Conservation (phyloP, 108 stramenopile genomes). For the Schizochytrium sp. region DNA sequence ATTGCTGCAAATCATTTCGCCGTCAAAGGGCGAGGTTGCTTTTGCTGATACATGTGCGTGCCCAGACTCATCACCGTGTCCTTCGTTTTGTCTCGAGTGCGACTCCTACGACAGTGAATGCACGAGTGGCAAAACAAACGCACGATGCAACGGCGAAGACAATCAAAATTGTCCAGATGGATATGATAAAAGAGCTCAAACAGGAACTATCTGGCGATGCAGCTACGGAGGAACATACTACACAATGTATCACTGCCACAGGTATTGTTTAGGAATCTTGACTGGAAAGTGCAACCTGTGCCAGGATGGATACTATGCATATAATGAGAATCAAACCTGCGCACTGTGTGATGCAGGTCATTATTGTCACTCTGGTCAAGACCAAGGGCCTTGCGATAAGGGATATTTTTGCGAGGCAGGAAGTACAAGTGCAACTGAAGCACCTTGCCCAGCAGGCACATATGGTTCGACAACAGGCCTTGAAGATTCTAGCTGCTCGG, state of each 20-base stretch:
- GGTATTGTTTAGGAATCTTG: conserved; percentile 34
- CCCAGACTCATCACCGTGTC: conserved; percentile 49
- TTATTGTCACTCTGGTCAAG: neutral
- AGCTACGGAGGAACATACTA: neutral
- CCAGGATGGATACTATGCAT: conserved; percentile 48
- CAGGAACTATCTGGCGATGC: conserved; percentile 40
- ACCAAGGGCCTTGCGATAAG: conserved; percentile 7
- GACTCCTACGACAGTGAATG: conserved; percentile 61
- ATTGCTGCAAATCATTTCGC: too few relatives aligned
- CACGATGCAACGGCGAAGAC: conserved; percentile 46
- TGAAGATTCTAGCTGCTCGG: conserved; percentile 10
- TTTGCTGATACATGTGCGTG: conserved; percentile 60
- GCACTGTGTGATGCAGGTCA: conserved; percentile 23
- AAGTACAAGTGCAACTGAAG: neutral
- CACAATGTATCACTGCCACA: conserved; percentile 59
- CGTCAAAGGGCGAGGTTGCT: neutral
- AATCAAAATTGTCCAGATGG: conserved; percentile 38
- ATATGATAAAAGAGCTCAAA: conserved; percentile 47
- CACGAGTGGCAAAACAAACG: conserved; percentile 49
- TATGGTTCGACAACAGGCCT: conserved; percentile 59
- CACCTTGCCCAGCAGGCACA: conserved; percentile 58
- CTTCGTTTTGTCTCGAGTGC: conserved; percentile 27
- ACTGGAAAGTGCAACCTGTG: conserved; percentile 44
- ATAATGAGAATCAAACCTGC: conserved; percentile 22
- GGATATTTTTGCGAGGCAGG: conserved; percentile 60